These are phyloP conservation scores for Pyrenophora graminea DNA, from an alignment of 2,329 filamentous ascomycete genomes.

Conservation along the genomic window DNA sequence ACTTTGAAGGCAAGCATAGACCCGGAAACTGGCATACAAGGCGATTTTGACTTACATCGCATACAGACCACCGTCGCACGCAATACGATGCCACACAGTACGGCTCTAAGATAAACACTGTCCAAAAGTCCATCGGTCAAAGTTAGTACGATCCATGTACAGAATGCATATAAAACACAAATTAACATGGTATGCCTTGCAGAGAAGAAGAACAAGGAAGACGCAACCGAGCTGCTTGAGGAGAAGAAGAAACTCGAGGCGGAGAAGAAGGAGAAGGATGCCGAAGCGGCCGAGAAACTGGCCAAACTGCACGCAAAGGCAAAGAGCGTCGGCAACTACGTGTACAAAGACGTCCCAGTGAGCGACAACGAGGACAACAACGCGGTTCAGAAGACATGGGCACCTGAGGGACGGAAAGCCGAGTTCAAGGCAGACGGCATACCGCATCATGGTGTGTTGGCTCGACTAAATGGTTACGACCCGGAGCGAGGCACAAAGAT, in stretches of 20 bases:
- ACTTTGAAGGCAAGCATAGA: conserved; percentile 64
- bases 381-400: conserved; percentile 74
- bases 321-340: conserved; percentile 85
- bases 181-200: too few species aligned
- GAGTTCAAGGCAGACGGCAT: conserved; percentile 80
- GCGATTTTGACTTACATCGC: neutral
- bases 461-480: conserved; percentile 87
- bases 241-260: conserved; percentile 78
- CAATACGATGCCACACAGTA: conserved; percentile 80
- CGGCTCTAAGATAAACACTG: conserved; percentile 80
- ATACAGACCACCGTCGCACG: conserved; percentile 71
- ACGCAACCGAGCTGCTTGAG: conserved; percentile 76
- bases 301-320: conserved; percentile 74
- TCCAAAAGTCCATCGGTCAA: conserved; percentile 90
- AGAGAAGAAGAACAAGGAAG: conserved; percentile 83
- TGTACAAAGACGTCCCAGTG: conserved; percentile 84
- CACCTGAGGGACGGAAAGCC: conserved; percentile 72
- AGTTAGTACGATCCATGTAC: too few species aligned
- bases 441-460: conserved; percentile 93
- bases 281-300: conserved; percentile 76
- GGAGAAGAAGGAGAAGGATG: conserved; percentile 79
- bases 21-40: neutral
- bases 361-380: conserved; percentile 92
- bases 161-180: too few species aligned
- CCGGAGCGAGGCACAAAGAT: conserved; percentile 80